Percentiles rank a stretch among this genome's conserved stretches.
phyloP scores from a whole-genome alignment of 2,329 filamentous ascomycete species.

The Cadophora gregata region DNA sequence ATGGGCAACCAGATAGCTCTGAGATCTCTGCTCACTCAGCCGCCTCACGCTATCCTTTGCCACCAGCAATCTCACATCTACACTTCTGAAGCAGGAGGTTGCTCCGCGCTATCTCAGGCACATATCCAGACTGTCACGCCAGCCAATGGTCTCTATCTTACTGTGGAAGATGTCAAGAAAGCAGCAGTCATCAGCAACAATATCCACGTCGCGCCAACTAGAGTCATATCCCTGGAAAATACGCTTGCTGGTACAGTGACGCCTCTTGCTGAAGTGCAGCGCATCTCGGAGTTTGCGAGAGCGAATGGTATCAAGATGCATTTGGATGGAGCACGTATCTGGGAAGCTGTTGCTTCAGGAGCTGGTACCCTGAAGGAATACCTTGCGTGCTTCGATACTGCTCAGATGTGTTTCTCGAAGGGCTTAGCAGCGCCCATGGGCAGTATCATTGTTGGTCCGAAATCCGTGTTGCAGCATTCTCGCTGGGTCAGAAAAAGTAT shows the following conservation, averaged over 20 bases:
- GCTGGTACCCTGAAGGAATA: slow-evolving; percentile 71
- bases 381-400: slow-evolving; percentile 71
- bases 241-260: slow-evolving; percentile 80
- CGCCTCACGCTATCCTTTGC: slow-evolving; percentile 80
- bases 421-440: slow-evolving; percentile 82
- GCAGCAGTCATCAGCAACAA: slow-evolving; percentile 69
- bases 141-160: slow-evolving; percentile 69
- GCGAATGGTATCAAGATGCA: slow-evolving; percentile 71
- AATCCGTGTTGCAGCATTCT: slow-evolving; percentile 64
- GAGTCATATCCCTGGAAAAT: slow-evolving; percentile 83
- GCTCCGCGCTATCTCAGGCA: slow-evolving; percentile 73
- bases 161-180: slow-evolving; percentile 67
- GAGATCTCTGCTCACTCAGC: slow-evolving; percentile 77
- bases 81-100: slow-evolving; percentile 67
- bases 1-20: slow-evolving; percentile 93
- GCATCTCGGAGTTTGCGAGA: slow-evolving; percentile 73
- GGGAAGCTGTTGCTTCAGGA: slow-evolving; percentile 77
- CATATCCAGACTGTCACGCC: slow-evolving; percentile 70
- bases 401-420: slow-evolving; percentile 82
- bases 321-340: slow-evolving; percentile 79
- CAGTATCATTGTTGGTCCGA: slow-evolving; percentile 68
- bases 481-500: slow-evolving; percentile 79
- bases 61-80: slow-evolving; percentile 81
- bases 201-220: slow-evolving; percentile 79
- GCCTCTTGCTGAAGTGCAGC: slow-evolving; percentile 72